phyloP scores from a whole-genome alignment of 2,329 filamentous ascomycete species.

The Calonectria henricotiae region DNA sequence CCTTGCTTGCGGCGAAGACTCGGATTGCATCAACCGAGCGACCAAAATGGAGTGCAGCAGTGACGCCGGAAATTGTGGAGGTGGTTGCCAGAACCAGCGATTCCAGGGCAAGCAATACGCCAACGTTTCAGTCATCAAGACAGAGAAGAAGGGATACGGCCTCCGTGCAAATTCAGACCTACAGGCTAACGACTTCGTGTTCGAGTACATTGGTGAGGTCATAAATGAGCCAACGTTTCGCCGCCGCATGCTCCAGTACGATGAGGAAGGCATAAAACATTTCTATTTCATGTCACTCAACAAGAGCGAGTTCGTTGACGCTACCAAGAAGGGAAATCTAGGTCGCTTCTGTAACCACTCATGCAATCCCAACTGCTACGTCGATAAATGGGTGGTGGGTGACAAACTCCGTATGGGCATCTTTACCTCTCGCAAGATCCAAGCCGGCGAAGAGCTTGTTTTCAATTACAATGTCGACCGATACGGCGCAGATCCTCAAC shows the following conservation, averaged over 20 bases:
- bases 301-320: slow-evolving; percentile 97
- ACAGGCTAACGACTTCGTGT: slow-evolving; percentile 91
- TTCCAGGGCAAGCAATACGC: slow-evolving; percentile 94
- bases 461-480: slow-evolving; percentile 99
- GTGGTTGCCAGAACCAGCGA: slow-evolving; percentile 92
- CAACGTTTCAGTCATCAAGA: slow-evolving; percentile 94
- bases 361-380: slow-evolving; percentile 98
- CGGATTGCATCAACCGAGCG: slow-evolving; percentile 97
- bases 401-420: slow-evolving; percentile 99
- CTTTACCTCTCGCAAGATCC: slow-evolving; percentile 89
- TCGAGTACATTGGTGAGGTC: slow-evolving; percentile 98
- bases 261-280: slow-evolving; percentile 97
- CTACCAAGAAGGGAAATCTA: slow-evolving; percentile 95
- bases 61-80: slow-evolving; percentile 86
- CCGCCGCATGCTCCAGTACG: slow-evolving; percentile 92
- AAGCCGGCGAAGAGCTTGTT: slow-evolving; percentile 92
- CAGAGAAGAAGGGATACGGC: slow-evolving; percentile 97
- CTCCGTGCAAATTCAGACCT: slow-evolving; percentile 86
- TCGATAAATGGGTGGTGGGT: slow-evolving; percentile 99
- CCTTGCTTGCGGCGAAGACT: slow-evolving; percentile 93
- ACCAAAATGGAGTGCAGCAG: slow-evolving; percentile 96
- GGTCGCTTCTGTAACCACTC: slow-evolving; percentile 99
- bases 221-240: slow-evolving; percentile 95
- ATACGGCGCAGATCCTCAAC: slow-evolving; percentile 96
- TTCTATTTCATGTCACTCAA: slow-evolving; percentile 99